A percentile compares a stretch with the other conserved stretches of the same genome.
phyloP scores from a whole-genome alignment of 306 rosid genomes.

The Vigna trinervia region DNA sequence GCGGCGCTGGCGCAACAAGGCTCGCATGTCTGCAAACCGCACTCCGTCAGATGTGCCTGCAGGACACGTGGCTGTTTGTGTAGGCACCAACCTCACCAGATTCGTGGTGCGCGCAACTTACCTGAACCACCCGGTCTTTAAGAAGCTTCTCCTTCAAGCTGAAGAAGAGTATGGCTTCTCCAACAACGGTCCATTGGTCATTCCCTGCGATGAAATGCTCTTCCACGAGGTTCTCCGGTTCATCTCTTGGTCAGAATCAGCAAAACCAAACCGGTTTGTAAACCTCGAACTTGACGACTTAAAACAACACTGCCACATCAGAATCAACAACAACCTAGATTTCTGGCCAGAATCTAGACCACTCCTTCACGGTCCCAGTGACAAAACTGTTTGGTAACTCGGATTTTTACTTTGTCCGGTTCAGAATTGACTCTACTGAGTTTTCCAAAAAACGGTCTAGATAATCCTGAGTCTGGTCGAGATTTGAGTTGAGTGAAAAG shows the following conservation, averaged over 20 bases:
- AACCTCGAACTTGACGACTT: constrained; percentile 67
- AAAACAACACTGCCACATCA: constrained; percentile 65
- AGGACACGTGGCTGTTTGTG: constrained; percentile 92
- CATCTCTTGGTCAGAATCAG: constrained; percentile 65
- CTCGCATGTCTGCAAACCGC: constrained; percentile 64
- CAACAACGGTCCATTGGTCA: constrained; percentile 71
- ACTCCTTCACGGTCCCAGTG: constrained; percentile 67
- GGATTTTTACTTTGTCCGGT: no score
- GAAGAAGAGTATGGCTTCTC: constrained; percentile 89
- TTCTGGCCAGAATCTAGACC: constrained; percentile 88
- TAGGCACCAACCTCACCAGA: constrained; percentile 65
- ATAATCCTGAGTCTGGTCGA: not conserved
- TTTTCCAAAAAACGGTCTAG: no score
- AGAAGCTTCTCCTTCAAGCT: constrained; percentile 73
- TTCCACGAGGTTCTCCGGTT: constrained; percentile 70
- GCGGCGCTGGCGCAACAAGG: constrained; percentile 89
- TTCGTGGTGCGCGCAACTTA: constrained; percentile 75
- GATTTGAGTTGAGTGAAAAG: not conserved
- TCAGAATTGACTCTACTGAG: no score
- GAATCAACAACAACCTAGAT: constrained; percentile 55
- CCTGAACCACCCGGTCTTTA: constrained; percentile 91
- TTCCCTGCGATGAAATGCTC: constrained; percentile 84
- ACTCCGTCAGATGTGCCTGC: constrained; percentile 87
- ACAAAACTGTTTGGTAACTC: constrained; percentile 64
- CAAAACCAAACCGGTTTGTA: constrained; percentile 50